These are phyloP conservation scores for Cladosporium oxysporum DNA, from an alignment of 2,329 filamentous ascomycete species.

Conservation along the genomic window DNA sequence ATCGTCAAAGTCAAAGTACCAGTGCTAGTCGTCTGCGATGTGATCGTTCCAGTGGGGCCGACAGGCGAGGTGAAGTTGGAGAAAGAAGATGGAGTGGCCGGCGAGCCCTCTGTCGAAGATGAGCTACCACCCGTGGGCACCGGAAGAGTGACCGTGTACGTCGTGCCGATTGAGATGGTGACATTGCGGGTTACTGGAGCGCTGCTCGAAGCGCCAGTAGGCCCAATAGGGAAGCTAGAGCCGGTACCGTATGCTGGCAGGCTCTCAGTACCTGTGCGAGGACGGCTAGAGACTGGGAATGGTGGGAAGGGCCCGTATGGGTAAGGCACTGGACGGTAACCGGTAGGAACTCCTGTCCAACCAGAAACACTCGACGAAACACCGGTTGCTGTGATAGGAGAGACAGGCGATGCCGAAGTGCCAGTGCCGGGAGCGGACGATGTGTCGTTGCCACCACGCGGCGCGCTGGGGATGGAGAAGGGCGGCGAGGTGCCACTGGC, in stretches of 20 bases:
- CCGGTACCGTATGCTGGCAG: not conserved
- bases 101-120: conserved; percentile 20
- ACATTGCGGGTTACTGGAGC: not conserved
- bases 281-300: conserved; percentile 8
- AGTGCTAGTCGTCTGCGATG: conserved; percentile 26
- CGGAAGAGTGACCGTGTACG: conserved; percentile 11
- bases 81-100: conserved; percentile 9
- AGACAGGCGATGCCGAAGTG: not conserved
- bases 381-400: conserved; percentile 10
- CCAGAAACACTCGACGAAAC: not conserved
- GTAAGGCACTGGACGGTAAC: not conserved
- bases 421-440: conserved; percentile 2
- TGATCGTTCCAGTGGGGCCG: conserved; percentile 7
- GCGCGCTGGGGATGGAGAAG: not conserved
- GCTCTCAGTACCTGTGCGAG: conserved; percentile 9
- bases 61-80: not conserved
- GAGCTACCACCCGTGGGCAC: conserved; percentile 3
- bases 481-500: conserved; percentile 7
- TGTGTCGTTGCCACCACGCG: conserved; percentile 9
- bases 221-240: not conserved
- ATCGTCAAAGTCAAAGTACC: conserved; percentile 5
- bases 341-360: conserved; percentile 3
- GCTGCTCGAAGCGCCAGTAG: conserved; percentile 10
- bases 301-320: conserved; percentile 11
- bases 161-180: conserved; percentile 4